These are phyloP conservation scores for Leccinum subspadiceum DNA, from an alignment of 1,284 basidiomycete species.

Conservation along the genomic window DNA sequence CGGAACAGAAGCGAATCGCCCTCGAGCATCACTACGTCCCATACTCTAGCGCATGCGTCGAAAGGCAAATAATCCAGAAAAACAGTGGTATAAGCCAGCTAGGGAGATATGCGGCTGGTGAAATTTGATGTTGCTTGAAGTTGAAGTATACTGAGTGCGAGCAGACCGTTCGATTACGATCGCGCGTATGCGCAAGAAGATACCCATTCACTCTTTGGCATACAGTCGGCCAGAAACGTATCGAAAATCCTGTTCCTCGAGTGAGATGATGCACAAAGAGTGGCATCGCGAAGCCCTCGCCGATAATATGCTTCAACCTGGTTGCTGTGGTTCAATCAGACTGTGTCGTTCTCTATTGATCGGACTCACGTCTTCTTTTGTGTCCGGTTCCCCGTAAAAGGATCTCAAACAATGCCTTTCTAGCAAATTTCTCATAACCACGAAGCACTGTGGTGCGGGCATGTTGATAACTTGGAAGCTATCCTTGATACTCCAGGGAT, in stretches of 20 bases:
- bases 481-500: slow-evolving; percentile 67
- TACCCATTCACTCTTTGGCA: slow-evolving; percentile 81
- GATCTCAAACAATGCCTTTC: slow-evolving; percentile 83
- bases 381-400: slow-evolving; percentile 73
- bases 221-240: slow-evolving; percentile 86
- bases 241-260: slow-evolving; percentile 76
- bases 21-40: slow-evolving; percentile 87
- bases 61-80: slow-evolving; percentile 89
- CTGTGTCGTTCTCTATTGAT: slow-evolving; percentile 16
- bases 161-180: slow-evolving; percentile 1
- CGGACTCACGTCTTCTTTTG: slow-evolving; percentile 76
- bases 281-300: slow-evolving; percentile 28
- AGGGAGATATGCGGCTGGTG: slow-evolving; percentile 73
- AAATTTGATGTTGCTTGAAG: slow-evolving; percentile 89
- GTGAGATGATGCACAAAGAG: slow-evolving; percentile 16
- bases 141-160: slow-evolving; percentile 79
- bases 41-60: slow-evolving; percentile 82
- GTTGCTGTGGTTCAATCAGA: slow-evolving; percentile 28
- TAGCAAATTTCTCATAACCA: slow-evolving; percentile 86
- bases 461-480: slow-evolving; percentile 86
- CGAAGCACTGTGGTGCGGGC: slow-evolving; percentile 75
- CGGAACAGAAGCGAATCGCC: slow-evolving; percentile 88
- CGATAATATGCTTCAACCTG: slow-evolving; percentile 80
- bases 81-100: slow-evolving; percentile 76
- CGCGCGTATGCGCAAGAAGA: slow-evolving; percentile 1